phyloP scores from a whole-genome alignment of 805 yeast species.

The Sporopachydermia lactativora region DNA sequence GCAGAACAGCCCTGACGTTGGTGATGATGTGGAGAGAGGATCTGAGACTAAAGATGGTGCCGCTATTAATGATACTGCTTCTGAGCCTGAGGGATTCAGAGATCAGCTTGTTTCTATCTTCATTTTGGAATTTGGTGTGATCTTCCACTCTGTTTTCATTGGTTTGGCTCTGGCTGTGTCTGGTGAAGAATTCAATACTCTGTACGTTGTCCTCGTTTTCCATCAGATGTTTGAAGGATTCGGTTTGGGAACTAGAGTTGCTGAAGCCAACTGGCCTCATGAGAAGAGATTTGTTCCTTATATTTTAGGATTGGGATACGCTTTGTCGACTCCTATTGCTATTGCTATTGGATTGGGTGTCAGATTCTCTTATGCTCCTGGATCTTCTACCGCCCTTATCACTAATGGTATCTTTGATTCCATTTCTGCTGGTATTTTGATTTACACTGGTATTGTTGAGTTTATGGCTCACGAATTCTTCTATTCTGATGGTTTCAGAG shows the following conservation, averaged over 20 bases:
- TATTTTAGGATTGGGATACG: slow-evolving; percentile 33
- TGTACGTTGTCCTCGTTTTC: slow-evolving; percentile 53
- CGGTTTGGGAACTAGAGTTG: slow-evolving; percentile 61
- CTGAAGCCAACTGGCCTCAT: slow-evolving; percentile 42
- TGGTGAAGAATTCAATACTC: slow-evolving; percentile 47
- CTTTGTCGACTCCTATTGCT: slow-evolving; percentile 52
- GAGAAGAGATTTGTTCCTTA: slow-evolving; percentile 34
- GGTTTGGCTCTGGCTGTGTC: slow-evolving; percentile 55
- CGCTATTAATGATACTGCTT: background rate
- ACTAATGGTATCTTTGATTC: slow-evolving; percentile 55
- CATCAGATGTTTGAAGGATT: slow-evolving; percentile 74
- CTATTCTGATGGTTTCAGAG: slow-evolving; percentile 21
- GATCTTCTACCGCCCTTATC: slow-evolving; percentile 37
- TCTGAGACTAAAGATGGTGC: background rate
- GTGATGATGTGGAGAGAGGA: slow-evolving; percentile 4
- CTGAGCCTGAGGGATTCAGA: background rate
- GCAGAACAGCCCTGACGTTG: slow-evolving; percentile 18
- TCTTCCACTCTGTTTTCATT: slow-evolving; percentile 64
- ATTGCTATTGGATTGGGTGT: slow-evolving; percentile 70
- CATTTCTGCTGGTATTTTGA: slow-evolving; percentile 55
- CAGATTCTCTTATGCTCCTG: slow-evolving; percentile 39
- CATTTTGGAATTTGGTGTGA: slow-evolving; percentile 56
- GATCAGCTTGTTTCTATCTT: slow-evolving; percentile 28
- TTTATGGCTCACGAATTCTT: slow-evolving; percentile 62
- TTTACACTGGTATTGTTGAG: slow-evolving; percentile 65